Evolutionary conservation across 306 rosid genomes (phyloP).

Genomic region (Glycine tomentella): DNA sequence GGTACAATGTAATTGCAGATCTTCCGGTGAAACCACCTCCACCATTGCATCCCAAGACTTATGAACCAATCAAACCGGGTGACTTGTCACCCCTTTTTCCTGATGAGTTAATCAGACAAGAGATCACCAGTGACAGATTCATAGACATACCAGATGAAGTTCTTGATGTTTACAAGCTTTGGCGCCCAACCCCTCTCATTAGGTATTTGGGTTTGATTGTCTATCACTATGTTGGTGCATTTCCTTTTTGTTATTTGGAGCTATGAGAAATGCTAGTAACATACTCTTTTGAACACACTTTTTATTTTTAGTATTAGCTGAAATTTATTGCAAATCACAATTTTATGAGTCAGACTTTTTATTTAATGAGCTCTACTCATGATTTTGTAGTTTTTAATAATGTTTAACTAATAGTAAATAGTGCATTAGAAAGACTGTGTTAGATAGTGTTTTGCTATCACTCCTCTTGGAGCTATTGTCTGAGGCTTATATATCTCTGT

Average conservation of each 20-base stretch:
- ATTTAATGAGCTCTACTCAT: background rate
- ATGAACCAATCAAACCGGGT: constrained; percentile 78
- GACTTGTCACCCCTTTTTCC: constrained; percentile 84
- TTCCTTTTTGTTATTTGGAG: constrained; percentile 23
- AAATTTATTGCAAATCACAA: background rate
- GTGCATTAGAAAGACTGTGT: background rate
- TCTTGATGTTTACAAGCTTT: constrained; percentile 77
- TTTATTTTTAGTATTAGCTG: background rate
- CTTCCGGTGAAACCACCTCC: constrained; percentile 94
- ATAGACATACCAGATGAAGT: constrained; percentile 88
- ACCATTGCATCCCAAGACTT: constrained; percentile 78
- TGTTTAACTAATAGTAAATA: background rate
- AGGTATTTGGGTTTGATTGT: constrained; percentile 81
- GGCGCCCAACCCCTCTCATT: constrained; percentile 98
- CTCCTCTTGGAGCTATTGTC: background rate
- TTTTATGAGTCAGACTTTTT: background rate
- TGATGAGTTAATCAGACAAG: constrained; percentile 82
- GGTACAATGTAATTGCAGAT: constrained; percentile 93
- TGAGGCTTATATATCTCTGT: constrained; percentile 30
- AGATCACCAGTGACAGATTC: constrained; percentile 69
- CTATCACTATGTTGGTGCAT: background rate
- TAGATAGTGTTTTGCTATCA: background rate
- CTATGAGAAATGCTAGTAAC: background rate
- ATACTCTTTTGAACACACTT: too few relatives aligned
- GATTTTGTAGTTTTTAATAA: background rate